These are phyloP conservation scores for Vickermania ingenoplastis DNA, from an alignment of 208 protist genomes.

Conservation along the genomic window DNA sequence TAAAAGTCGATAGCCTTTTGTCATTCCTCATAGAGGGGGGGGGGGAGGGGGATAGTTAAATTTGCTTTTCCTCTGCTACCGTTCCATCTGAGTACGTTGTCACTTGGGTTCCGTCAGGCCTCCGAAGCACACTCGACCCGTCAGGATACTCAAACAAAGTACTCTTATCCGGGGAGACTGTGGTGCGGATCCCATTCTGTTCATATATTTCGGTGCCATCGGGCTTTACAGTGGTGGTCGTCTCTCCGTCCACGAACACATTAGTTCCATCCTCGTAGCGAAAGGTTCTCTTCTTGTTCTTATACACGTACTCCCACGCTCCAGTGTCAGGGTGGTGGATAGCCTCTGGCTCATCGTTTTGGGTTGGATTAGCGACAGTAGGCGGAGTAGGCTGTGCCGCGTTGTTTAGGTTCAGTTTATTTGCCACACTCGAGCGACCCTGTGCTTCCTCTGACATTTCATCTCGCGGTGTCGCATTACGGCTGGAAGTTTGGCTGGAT, in stretches of 20 bases:
- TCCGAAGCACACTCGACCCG: conserved; percentile 58
- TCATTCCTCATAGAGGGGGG: too few relatives aligned
- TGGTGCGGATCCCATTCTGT: conserved; percentile 47
- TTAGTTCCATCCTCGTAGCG: conserved; percentile 21
- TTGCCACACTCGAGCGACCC: too few relatives aligned
- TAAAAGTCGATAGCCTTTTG: too few relatives aligned
- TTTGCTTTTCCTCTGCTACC: conserved; percentile 31
- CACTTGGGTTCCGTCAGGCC: conserved; percentile 62
- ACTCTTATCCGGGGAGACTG: conserved; percentile 44
- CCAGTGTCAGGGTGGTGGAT: conserved; percentile 50
- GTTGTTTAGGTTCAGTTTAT: neutral
- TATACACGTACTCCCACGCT: conserved; percentile 72
- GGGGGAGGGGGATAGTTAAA: too few relatives aligned
- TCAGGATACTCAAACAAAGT: conserved; percentile 76
- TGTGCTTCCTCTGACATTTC: too few relatives aligned
- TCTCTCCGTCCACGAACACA: conserved; percentile 13
- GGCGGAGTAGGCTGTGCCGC: neutral
- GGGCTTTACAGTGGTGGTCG: conserved; percentile 19
- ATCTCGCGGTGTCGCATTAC: too few relatives aligned
- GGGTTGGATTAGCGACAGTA: neutral
- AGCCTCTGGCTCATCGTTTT: conserved; percentile 20
- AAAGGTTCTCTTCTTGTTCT: conserved; percentile 51
- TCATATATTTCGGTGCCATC: conserved; percentile 64
- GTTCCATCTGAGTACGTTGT: conserved; percentile 71
- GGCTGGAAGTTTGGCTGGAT: too few relatives aligned